Evolutionary conservation across 2,329 filamentous ascomycete species (phyloP), one percentile per base, ranked within the genome.

Genomic region (Leptodontidium sp.): DNA sequence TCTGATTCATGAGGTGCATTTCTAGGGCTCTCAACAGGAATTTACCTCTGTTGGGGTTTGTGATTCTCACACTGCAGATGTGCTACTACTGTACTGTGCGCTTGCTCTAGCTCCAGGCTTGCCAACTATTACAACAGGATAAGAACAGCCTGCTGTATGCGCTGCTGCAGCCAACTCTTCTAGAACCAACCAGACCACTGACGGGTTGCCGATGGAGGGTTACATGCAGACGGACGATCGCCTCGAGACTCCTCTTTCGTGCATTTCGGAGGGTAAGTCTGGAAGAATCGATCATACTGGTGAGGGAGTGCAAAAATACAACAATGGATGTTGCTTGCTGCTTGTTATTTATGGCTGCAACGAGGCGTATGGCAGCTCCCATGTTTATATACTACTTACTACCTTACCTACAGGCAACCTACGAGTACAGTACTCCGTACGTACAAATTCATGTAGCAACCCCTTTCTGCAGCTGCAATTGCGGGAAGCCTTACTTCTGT

Each of bases 211-310:
- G 55, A 58, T 40, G 55, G 55, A 43, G 55, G 55, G 55, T 58
- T 58, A n/a, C 55, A 58, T 43, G 55, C 55, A 58, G 55, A 58
- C 55, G n/a, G 55, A 40, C 55, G 55, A 58, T 58, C 55, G 15
- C 35, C 32, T 58, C 7, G 9, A 58, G 32, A 32, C 17, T 58
- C 35, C 32, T n/a, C 55, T 40, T 38, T 8, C 32, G 35, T 58
- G 35, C 55, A 38, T 32, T 58, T 15, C 55, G n/a, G 55, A 40
- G 11, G 11, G 32, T n/a, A 58, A 43, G 26, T 11, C 38, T 55
- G 52, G 14, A 55, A 12, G 17, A 47, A 47, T 47, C 15, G 17
- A 47, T 47, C 15, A 15, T 47, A 40, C 12, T 17, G 12, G 15
- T 47, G 8, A 17, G 15, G 43, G 14, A 47, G 17, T 47, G 38